phyloP scores from a whole-genome alignment of 2,329 filamentous ascomycete genomes.

The Scedosporium dehoogii region DNA sequence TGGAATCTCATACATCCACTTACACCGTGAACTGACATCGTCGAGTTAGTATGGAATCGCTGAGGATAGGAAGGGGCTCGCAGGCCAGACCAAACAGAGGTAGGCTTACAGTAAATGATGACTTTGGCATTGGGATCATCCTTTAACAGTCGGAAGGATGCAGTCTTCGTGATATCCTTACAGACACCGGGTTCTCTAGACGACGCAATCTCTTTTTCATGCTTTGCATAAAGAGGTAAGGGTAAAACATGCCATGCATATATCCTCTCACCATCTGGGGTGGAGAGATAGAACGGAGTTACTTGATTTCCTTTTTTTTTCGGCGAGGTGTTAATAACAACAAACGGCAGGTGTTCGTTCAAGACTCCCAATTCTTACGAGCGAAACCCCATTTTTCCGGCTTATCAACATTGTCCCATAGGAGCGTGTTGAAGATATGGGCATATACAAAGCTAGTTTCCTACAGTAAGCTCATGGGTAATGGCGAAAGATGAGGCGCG shows the following conservation, averaged over 20 bases:
- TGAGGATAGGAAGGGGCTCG: slow-evolving; percentile 12
- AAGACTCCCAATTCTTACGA: slow-evolving; percentile 35
- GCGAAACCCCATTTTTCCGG: slow-evolving; percentile 82
- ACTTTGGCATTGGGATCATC: slow-evolving; percentile 53
- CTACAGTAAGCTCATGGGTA: neutral
- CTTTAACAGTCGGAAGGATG: slow-evolving; percentile 51
- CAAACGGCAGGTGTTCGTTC: neutral
- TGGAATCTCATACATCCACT: slow-evolving; percentile 14
- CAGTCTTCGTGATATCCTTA: slow-evolving; percentile 42
- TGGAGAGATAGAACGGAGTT: slow-evolving; percentile 69
- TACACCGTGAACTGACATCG: slow-evolving; percentile 50
- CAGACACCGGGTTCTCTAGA: slow-evolving; percentile 38
- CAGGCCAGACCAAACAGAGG: neutral
- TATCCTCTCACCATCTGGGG: slow-evolving; percentile 64
- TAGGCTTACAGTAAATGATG: slow-evolving; percentile 41
- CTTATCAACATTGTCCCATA: slow-evolving; percentile 62
- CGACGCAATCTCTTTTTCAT: slow-evolving; percentile 51
- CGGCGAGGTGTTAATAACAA: slow-evolving; percentile 7
- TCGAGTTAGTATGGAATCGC: neutral
- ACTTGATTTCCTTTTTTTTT: slow-evolving; percentile 71
- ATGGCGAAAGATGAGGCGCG: neutral
- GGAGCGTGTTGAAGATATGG: slow-evolving; percentile 64
- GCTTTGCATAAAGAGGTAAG: slow-evolving; percentile 60
- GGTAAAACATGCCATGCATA: slow-evolving; percentile 91
- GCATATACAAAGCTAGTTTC: slow-evolving; percentile 64